Base-by-base conservation (phyloP, 495 filamentous ascomycete species). In the Hyaloscypha hepaticicola region DNA sequence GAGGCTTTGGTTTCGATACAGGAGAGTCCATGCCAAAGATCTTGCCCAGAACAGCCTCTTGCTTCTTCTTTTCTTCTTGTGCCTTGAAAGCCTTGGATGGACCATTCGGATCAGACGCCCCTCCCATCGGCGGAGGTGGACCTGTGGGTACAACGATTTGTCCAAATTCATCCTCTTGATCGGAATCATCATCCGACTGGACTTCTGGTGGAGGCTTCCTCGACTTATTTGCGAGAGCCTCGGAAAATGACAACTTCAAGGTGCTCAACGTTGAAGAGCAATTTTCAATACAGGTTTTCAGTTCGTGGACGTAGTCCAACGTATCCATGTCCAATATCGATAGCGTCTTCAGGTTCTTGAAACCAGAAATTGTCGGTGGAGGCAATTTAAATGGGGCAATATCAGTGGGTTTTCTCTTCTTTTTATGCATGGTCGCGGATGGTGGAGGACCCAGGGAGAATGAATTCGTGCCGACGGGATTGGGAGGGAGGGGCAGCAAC, bases 231-330 rank as follows among this genome's bases (percentile, higher is more conserved):
- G 82, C 82, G 2, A 85, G 72, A 0, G 68, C 29, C 22, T 82
- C 77, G 0, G 86, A 87, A 58, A 88, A 81, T 1, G 86, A 88
- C 4, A 88, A 72, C 63, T 80, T 80, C 27, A 88, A 70, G 50
- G 77, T 77, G 24, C 76, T 77, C 26, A 88, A 75, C 1, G 80
- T 79, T 7, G 77, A 75, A 0, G 79, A 78, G 14, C 77, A 85
- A 64, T 79, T 79, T 38, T 72, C 70, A 25, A 88, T 72, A 61
- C 83, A 87, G 2, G 72, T 55, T 29, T 80, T 76, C 58, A 88
- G 73, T 72, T 88, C 85, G 1, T 74, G 63, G 5, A 87, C 65
- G 34, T 83, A 77, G 24, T 87, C 85, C 11, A 86, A 75, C 16
- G 66, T 77, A 26, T 87, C 83, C 6, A 88, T 83, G 58, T 87